Percentiles rank a stretch among this genome's conserved stretches.
These are phyloP conservation scores for Scutellaria barbata DNA, from an alignment of 257 asterid genomes.

Conservation along the genomic window DNA sequence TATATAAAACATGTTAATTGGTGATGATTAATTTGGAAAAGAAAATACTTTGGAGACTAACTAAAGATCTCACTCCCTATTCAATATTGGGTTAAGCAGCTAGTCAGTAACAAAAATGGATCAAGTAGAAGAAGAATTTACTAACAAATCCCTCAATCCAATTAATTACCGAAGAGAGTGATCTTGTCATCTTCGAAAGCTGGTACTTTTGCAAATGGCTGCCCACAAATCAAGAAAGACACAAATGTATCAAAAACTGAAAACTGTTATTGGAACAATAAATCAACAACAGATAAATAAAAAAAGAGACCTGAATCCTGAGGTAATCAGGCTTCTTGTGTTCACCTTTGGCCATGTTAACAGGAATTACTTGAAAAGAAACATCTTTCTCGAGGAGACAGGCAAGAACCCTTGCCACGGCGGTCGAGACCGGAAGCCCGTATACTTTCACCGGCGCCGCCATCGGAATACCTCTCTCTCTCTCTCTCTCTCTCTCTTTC, in stretches of 20 bases:
- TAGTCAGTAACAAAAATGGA: no score
- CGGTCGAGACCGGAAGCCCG: slow-evolving; percentile 79
- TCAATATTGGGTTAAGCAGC: no score
- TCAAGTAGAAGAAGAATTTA: no score
- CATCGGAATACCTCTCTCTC: slow-evolving; percentile 39
- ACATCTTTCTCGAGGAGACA: slow-evolving; percentile 82
- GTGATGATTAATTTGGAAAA: no score
- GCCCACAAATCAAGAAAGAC: slow-evolving; percentile 37
- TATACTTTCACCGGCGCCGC: slow-evolving; percentile 73
- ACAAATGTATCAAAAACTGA: no score
- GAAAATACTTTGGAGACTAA: no score
- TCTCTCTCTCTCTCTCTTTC: background rate
- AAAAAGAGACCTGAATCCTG: slow-evolving; percentile 65
- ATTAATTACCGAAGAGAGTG: slow-evolving; percentile 63
- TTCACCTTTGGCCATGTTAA: slow-evolving; percentile 76
- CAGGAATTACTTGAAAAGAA: slow-evolving; percentile 63
- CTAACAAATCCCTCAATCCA: no score
- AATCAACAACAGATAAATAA: background rate
- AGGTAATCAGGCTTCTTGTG: slow-evolving; percentile 81
- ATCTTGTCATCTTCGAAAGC: slow-evolving; percentile 78
- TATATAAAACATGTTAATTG: no score
- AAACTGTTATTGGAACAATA: background rate
- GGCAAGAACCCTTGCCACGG: slow-evolving; percentile 74
- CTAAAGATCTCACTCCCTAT: no score
- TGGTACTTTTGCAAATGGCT: slow-evolving; percentile 96